Evolutionary conservation across 192 early-diverging fungal genomes (phyloP), one percentile per base, ranked within the genome.

Genomic region (Gamsiella multidivaricata): DNA sequence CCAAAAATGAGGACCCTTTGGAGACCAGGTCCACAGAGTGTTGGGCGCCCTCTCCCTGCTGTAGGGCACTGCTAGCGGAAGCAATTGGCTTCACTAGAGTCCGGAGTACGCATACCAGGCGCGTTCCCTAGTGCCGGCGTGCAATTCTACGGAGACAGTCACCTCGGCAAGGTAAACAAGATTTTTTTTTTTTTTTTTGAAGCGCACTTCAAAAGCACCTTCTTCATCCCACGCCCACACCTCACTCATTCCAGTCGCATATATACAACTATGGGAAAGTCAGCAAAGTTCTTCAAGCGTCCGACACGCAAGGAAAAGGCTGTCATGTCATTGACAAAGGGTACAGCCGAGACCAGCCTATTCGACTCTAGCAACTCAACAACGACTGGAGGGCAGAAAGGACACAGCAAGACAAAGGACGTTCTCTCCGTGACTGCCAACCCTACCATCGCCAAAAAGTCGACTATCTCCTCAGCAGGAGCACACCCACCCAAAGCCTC

Each of bases 231-330:
- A 59, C 45, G 10, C 28, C 45, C n/a, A 10, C 10, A n/a, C 45
- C 15, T 37, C 42, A 9, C 41, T 23, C 51, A 26, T 54, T n/a
- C 36, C 39, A 12, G 23, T 20, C 23, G 12, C 31, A 54, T 3
- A 37, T 37, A 58, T 25, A 18, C 31, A 46, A 20, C 59, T 23
- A 91, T 91, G 90, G 90, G 90, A 37, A 88, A 86, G 47, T 88
- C 86, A 43, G 90, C 90, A 62, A 91, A 91, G 80, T 87, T 88
- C 50, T 85, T 88, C 70, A 90, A 90, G 67, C 82, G 90, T 15
- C 88, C 88, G 14, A 84, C 85, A 11, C 87, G 85, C 59, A 87
- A 90, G 69, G 84, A 91, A 57, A 91, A 88, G 79, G 88, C 87
- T 29, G 72, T 81, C 12, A 65, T 57, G 18, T 55, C 70, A 0